A percentile compares a stretch with the other conserved stretches of the same genome.
phyloP scores from a whole-genome alignment of 257 asterid genomes.

The Pogostemon cablin region DNA sequence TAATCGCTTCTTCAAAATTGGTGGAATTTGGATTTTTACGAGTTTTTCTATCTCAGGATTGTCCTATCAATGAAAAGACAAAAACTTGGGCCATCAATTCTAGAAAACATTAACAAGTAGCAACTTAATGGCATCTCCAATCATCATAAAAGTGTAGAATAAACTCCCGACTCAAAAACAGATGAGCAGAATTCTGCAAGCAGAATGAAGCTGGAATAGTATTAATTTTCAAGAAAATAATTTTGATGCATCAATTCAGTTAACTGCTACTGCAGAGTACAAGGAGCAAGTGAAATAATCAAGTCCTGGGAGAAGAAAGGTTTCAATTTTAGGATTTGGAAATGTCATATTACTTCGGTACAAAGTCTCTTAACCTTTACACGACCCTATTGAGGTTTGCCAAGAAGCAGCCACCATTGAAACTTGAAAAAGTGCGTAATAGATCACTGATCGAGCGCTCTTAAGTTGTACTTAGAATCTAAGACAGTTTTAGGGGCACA shows the following conservation, averaged over 20 bases:
- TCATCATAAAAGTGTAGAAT: slow-evolving; percentile 10
- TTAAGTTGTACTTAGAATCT: neutral
- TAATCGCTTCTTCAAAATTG: slow-evolving; percentile 72
- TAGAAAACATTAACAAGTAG: slow-evolving; percentile 2
- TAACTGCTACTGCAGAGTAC: slow-evolving; percentile 23
- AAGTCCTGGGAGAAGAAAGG: neutral
- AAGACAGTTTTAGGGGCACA: neutral
- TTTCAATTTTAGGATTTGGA: slow-evolving; percentile 23
- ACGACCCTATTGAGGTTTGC: neutral
- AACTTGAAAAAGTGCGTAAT: too few species aligned
- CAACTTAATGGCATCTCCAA: slow-evolving; percentile 1
- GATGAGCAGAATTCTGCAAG: slow-evolving; percentile 13
- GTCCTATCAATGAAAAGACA: slow-evolving; percentile 45
- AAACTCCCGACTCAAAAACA: slow-evolving; percentile 14
- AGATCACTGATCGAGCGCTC: too few species aligned
- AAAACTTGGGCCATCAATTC: slow-evolving; percentile 23
- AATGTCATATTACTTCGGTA: slow-evolving; percentile 7
- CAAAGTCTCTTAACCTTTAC: slow-evolving; percentile 2
- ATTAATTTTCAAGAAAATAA: neutral
- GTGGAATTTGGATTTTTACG: slow-evolving; percentile 71
- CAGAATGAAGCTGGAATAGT: slow-evolving; percentile 13
- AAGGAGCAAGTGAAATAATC: slow-evolving; percentile 6
- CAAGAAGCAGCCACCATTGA: too few species aligned
- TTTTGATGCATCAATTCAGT: neutral
- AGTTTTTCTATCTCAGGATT: slow-evolving; percentile 59